Percentiles rank a stretch among this genome's conserved stretches.
These are phyloP conservation scores for Diaporthe longicolla DNA, from an alignment of 2,329 filamentous ascomycete species.

Conservation along the genomic window DNA sequence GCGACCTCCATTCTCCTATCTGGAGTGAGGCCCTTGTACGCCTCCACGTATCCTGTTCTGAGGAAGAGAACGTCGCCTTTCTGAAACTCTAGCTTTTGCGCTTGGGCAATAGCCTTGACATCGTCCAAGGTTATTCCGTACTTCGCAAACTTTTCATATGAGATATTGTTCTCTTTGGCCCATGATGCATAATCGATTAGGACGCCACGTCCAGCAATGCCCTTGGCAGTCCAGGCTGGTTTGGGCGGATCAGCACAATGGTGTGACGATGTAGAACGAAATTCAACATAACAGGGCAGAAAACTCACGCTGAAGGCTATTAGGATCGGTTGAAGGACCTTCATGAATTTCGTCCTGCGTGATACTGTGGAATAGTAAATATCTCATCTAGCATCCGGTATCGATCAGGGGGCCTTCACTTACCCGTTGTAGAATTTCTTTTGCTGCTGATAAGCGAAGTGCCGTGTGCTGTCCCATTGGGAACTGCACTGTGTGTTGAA, in stretches of 20 bases:
- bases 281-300: neutral
- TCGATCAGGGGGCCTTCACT: neutral
- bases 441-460: conserved; percentile 2
- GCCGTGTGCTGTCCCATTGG: conserved; percentile 7
- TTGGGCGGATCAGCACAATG: neutral
- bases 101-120: neutral
- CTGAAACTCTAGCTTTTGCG: neutral
- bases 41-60: conserved; percentile 4
- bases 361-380: neutral
- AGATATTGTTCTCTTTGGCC: conserved; percentile 1
- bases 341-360: conserved; percentile 14
- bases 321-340: neutral
- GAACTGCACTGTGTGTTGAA: conserved; percentile 19
- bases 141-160: conserved; percentile 3
- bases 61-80: neutral
- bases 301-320: conserved; percentile 14
- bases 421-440: conserved; percentile 17
- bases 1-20: conserved; percentile 1
- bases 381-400: neutral
- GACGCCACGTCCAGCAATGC: conserved; percentile 6
- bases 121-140: neutral
- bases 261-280: too few relatives aligned
- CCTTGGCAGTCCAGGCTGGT: neutral
- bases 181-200: conserved; percentile 6
- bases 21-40: neutral